Base-by-base conservation (phyloP, 2,329 filamentous ascomycete species). In the Aureobasidium pullulans region DNA sequence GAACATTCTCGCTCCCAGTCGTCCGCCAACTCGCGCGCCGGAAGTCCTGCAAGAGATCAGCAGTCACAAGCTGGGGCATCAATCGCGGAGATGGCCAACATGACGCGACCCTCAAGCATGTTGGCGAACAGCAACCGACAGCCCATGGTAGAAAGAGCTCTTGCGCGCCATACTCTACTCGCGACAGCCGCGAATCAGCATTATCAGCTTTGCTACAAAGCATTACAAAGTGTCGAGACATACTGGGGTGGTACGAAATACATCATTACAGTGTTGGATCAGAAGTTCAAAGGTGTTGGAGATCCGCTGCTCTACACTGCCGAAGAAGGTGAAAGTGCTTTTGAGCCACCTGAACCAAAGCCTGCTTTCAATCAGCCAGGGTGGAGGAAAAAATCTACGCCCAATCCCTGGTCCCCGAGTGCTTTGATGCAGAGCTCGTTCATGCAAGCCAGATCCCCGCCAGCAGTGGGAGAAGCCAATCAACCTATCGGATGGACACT, bases 221-320 rank as follows among this genome's bases (percentile, higher is more conserved):
- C 89, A 0, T 73, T 96, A 10, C 85, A 92, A 65, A 85, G 89
- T 47, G 77, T 95, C n/a, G 84, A 94, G 65, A 81, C 81, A 0
- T 94, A 94, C 68, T 96, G 90, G 90, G 88, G 88, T 37, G 90
- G 90, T 7, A 87, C 90, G 29, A 87, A 89, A 60, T 96, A 96
- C 69, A 95, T 96, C 40, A 75, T 96, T 39, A 93, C 89, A 0
- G 89, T 90, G 0, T 76, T 96, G 10, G 89, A 95, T 66, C 90
- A 95, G 66, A 94, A 94, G 70, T 85, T 89, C 13, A 90, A 93
- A 70, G 90, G 90, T 0, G 89, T 93, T 39, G 89, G 87, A 72
- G 90, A 96, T 67, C 90, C 83, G 2, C 70, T 84, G 13, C 69
- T 85, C 9, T 85, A 85, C 64, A 84, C 81, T 0, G 74, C 74